Evolutionary conservation across 768 basidiomycete genomes (phyloP), one percentile per base, ranked within the genome.

Genomic region (Mycena sanguinolenta): DNA sequence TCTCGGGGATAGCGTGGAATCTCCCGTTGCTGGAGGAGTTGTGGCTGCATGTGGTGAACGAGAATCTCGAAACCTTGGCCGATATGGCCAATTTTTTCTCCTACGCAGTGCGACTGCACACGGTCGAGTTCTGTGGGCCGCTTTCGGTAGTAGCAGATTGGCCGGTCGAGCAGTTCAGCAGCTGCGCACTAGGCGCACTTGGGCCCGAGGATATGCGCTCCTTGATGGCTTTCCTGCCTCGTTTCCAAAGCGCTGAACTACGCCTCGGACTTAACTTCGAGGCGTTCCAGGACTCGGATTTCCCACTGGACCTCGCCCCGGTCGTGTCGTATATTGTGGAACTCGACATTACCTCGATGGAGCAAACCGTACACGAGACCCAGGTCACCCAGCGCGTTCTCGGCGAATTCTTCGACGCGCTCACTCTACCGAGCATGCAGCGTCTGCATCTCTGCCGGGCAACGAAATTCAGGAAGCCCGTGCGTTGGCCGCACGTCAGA

Each of bases 21-120:
- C 60, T 68, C 52, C 42, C 59, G 1, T 16, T n/a, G 3, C 67
- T 68, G 44, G 53, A 61, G 58, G 23, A 13, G 16, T 53, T 68
- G 28, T 23, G 14, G 2, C 27, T 68, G 1, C 32, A 49, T 13
- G 60, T 3, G 2, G 2, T 67, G n/a, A n/a, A 46, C 10, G 67
- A 62, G 17, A 32, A 55, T 6, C 8, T 17, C 0, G 67, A 57
- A 14, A 30, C 53, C 4, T 27, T 62, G 21, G 17, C 0, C 1
- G 54, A 58, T 2, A 25, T 50, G 16, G 25, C 23, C 12, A 12
- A 57, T 13, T 46, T 14, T 14, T 62, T 68, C 8, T 55, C 53
- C 13, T 0, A 25, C 13, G 60, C 60, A 8, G 60, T 60, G 52
- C 14, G 30, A 16, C 32, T 68, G 2, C 30, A 34, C 0, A 25